Base-by-base conservation (phyloP, 768 basidiomycete species). In the Suillus subaureus region DNA sequence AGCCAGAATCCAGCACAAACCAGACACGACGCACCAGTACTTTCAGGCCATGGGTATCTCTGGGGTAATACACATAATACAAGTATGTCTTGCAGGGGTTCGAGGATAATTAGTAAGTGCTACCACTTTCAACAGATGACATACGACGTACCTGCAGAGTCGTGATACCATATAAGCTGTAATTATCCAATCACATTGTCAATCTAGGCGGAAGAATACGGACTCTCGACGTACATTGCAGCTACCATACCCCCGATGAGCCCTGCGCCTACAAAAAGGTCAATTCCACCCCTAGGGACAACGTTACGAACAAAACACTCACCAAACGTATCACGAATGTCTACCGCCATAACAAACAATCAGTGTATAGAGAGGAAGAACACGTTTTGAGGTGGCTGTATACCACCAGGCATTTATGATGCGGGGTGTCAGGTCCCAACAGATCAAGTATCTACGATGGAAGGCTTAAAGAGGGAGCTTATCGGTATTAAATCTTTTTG, bases 51-150 rank as follows among this genome's bases (percentile, higher is more conserved):
- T 37, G 15, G 16, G 47, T n/a, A 47, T 73, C 72, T 1, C 64
- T 68, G 15, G 72, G 70, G 60, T 72, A 73, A 64, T 71, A 62
- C 16, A 70, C 62, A 54, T 66, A 73, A 61, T 72, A 73, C 47
- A 73, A 65, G 63, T 72, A 73, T 18, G 72, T 73, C 72, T 73
- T 58, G 31, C 11, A 26, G 49, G 40, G 11, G 8, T 57, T 13
- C 35, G 28, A 28, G n/a, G 39, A 8, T 51, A 51, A 28, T 56
- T 35, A 33, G 26, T n/a, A 21, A 7, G 13, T 2, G 16, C 12
- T 26, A 21, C 31, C 23, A 33, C 15, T 6, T 31, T 33, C 15
- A 18, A 31, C 21, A n/a, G 21, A 43, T 11, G 21, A 43, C 42
- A 40, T n/a, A 23, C 11, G 15, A 42, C 66, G 6, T 31, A 67